A percentile compares a stretch with the other conserved stretches of the same genome.
These are phyloP conservation scores for Trichosanthes cucumerina DNA, from an alignment of 306 rosid species.

Conservation along the genomic window DNA sequence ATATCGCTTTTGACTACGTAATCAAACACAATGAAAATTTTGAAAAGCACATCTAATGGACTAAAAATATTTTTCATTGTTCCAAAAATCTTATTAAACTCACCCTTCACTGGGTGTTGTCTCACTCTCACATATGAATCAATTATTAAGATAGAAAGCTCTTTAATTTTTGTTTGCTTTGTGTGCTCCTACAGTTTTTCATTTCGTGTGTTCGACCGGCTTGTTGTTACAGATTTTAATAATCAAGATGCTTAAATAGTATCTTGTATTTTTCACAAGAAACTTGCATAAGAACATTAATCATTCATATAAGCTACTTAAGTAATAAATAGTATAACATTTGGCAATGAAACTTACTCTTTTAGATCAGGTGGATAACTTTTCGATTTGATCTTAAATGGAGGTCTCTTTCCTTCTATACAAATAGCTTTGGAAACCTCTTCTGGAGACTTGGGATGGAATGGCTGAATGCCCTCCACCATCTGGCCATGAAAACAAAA, in stretches of 20 bases:
- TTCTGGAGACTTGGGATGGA: slow-evolving; percentile 59
- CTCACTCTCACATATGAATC: neutral
- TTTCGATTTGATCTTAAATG: slow-evolving; percentile 67
- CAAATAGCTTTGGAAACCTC: slow-evolving; percentile 59
- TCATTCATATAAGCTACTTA: neutral
- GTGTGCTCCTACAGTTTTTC: neutral
- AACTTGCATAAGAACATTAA: neutral
- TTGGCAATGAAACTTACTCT: slow-evolving; percentile 52
- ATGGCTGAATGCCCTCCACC: slow-evolving; percentile 74
- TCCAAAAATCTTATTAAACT: neutral
- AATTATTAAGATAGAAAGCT: neutral
- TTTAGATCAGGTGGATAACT: slow-evolving; percentile 74
- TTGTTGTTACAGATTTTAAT: neutral
- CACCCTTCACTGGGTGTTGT: neutral
- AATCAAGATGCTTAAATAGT: neutral
- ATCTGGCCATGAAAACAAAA: slow-evolving; percentile 35
- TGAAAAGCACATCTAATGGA: neutral
- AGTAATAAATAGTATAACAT: neutral
- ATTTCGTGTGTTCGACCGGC: too few species aligned
- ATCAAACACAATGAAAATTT: neutral
- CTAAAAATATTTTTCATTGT: neutral
- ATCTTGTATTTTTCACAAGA: neutral
- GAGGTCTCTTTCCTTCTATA: slow-evolving; percentile 71
- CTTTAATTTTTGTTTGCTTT: neutral
- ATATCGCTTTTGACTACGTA: neutral